Evolutionary conservation across 192 early-diverging fungal species (phyloP), one percentile per base, ranked within the genome.

Genomic region (Backusella sp.): DNA sequence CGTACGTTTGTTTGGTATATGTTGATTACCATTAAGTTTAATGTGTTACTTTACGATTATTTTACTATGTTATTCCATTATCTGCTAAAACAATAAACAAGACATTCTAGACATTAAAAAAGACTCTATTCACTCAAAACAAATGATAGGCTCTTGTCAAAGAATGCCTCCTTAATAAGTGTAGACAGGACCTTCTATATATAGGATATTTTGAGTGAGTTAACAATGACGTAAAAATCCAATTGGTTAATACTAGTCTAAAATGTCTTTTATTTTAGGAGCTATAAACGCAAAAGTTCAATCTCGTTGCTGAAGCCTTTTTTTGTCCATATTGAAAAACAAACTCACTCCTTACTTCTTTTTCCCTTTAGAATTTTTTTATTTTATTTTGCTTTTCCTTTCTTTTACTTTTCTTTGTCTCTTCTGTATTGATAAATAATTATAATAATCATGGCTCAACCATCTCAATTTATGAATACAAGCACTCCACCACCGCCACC

Each of bases 241-340:
- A 39, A 39, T 23, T 62, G 56, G 21, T 35, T 36, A 35, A 8
- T 36, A 68, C 30, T n/a, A 36, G 30, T 7, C 36, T 36, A 35
- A 68, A 37, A 68, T 39, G n/a, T 21, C 17, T 68, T 39, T 36
- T 68, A 68, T 68, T 68, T 68, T 68, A 19, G 67, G n/a, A 17
- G n/a, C 67, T 37, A 34, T 32, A 66, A 35, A 35, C 7, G 39
- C 68, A 37, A 69, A n/a, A 21, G 12, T n/a, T 69, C 68, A 39
- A 69, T 23, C 68, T 69, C 68, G 68, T 69, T 69, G 68, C 41
- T 39, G 36, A 3, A 69, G 35, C 68, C 68, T 69, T 69, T 69
- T 69, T 69, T 69, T 69, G 68, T 69, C 37, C 37, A 69, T 69
- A 69, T 69, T 69, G 68, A 69, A 69, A 69, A 69, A 69, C n/a